These are phyloP conservation scores for Leishmania arabica DNA, from an alignment of 208 protist species.

Conservation along the genomic window DNA sequence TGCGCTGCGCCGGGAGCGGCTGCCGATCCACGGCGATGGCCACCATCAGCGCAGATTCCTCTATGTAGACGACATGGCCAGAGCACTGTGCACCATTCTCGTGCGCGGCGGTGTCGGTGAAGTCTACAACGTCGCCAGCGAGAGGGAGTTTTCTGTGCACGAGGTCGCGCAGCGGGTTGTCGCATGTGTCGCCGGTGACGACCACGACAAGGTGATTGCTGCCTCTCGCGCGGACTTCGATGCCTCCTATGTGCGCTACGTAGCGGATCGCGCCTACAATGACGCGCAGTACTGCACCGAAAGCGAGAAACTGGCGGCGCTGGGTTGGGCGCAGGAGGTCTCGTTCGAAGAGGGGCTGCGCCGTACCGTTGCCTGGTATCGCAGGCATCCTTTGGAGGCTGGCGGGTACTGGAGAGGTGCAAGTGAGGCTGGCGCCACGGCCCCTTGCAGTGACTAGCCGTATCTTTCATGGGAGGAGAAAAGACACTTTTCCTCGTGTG, in stretches of 20 bases:
- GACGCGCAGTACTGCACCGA: constrained; percentile 87
- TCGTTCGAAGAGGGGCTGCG: constrained; percentile 58
- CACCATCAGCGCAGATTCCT: constrained; percentile 61
- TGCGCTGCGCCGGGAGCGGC: constrained; percentile 37
- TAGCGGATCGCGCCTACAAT: constrained; percentile 84
- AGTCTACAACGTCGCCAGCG: constrained; percentile 84
- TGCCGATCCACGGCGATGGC: constrained; percentile 65
- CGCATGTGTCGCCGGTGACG: constrained; percentile 20
- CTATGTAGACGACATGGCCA: constrained; percentile 71
- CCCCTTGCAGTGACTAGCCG: background rate
- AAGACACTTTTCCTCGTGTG: background rate
- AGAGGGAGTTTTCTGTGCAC: constrained; percentile 59
- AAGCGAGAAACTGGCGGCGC: constrained; percentile 48
- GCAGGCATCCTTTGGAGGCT: constrained; percentile 12
- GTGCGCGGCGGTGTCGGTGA: constrained; percentile 71
- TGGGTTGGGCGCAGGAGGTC: constrained; percentile 76
- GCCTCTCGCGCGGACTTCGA: constrained; percentile 20
- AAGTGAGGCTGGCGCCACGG: background rate
- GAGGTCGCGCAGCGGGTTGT: constrained; percentile 47
- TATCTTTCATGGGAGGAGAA: background rate
- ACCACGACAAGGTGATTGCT: constrained; percentile 8
- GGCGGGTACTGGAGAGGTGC: constrained; percentile 25
- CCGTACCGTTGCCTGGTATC: constrained; percentile 66
- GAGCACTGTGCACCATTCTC: constrained; percentile 71
- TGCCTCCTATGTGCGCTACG: constrained; percentile 35